phyloP scores from a whole-genome alignment of 2,329 filamentous ascomycete genomes.

The Chaetomiaceae sp. region DNA sequence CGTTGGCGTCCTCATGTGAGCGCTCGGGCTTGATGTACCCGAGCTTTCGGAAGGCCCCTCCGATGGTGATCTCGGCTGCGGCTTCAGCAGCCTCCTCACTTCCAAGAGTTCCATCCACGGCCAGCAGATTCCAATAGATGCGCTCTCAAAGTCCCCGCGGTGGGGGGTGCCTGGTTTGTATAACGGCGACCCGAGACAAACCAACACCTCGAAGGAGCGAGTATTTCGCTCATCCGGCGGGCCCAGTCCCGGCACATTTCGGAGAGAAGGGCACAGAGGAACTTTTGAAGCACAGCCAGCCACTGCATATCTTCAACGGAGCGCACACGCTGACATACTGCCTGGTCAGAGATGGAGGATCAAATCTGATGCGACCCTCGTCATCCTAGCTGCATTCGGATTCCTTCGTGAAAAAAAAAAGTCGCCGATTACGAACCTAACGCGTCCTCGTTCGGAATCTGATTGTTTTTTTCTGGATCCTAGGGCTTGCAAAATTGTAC shows the following conservation, averaged over 20 bases:
- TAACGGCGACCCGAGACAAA: constrained; percentile 40
- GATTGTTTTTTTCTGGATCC: too few species aligned
- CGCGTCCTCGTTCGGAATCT: constrained; percentile 30
- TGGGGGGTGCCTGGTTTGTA: constrained; percentile 33
- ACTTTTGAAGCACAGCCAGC: constrained; percentile 22
- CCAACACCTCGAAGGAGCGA: constrained; percentile 30
- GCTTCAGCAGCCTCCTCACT: neutral
- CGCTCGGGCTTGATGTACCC: constrained; percentile 8
- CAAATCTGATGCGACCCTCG: constrained; percentile 36
- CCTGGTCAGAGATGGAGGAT: constrained; percentile 41
- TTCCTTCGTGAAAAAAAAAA: constrained; percentile 48
- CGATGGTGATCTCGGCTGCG: neutral
- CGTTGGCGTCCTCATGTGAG: constrained; percentile 9
- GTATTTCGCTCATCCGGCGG: constrained; percentile 29
- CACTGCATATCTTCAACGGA: neutral
- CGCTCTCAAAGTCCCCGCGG: constrained; percentile 36
- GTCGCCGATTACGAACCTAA: constrained; percentile 44
- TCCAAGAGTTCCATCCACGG: constrained; percentile 25
- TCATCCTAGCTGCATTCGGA: constrained; percentile 15
- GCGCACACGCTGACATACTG: constrained; percentile 27
- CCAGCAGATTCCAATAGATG: constrained; percentile 35
- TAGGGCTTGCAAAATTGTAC: constrained; percentile 10
- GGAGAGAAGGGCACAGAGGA: constrained; percentile 32
- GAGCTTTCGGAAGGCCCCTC: neutral
- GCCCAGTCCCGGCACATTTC: constrained; percentile 28